A percentile compares a stretch with the other conserved stretches of the same genome.
These are phyloP conservation scores for Aspergillus chevalieri DNA, from an alignment of 2,329 filamentous ascomycete species.

Conservation along the genomic window DNA sequence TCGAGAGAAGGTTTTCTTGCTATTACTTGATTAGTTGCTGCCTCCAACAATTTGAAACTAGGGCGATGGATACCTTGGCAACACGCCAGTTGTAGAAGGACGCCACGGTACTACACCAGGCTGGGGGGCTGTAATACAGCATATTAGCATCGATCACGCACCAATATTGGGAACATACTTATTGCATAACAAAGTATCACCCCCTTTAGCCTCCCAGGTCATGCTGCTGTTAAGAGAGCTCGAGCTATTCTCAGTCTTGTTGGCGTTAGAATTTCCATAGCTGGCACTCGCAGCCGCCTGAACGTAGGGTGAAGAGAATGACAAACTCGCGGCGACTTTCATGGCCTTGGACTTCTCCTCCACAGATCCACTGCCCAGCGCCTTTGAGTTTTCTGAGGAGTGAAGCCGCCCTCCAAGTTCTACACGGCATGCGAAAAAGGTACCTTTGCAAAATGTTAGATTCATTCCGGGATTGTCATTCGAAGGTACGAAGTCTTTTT, in stretches of 20 bases:
- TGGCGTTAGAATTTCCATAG: not conserved
- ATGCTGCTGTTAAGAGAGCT: conserved; percentile 1
- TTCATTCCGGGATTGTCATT: no score
- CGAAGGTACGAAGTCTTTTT: no score
- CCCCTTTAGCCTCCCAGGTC: conserved; percentile 7
- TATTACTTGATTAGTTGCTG: not conserved
- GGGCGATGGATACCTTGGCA: not conserved
- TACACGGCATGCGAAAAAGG: conserved; percentile 3
- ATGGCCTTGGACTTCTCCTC: not conserved
- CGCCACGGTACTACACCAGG: conserved; percentile 3
- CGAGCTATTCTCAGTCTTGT: not conserved
- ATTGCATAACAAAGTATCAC: conserved; percentile 7
- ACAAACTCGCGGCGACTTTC: conserved; percentile 1
- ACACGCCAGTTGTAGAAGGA: conserved; percentile 6
- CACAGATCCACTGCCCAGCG: not conserved
- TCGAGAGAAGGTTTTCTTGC: conserved; percentile 3
- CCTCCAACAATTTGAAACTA: not conserved
- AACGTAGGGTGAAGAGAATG: conserved; percentile 2
- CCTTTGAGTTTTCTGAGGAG: conserved; percentile 2
- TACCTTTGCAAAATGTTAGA: not conserved
- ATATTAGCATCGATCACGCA: not conserved
- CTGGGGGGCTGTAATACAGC: conserved; percentile 2
- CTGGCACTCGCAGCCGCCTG: conserved; percentile 3
- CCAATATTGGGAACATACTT: conserved; percentile 1
- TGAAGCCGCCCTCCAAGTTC: conserved; percentile 6